Evolutionary conservation across 805 yeast genomes (phyloP).

Genomic region (Candida awuae): DNA sequence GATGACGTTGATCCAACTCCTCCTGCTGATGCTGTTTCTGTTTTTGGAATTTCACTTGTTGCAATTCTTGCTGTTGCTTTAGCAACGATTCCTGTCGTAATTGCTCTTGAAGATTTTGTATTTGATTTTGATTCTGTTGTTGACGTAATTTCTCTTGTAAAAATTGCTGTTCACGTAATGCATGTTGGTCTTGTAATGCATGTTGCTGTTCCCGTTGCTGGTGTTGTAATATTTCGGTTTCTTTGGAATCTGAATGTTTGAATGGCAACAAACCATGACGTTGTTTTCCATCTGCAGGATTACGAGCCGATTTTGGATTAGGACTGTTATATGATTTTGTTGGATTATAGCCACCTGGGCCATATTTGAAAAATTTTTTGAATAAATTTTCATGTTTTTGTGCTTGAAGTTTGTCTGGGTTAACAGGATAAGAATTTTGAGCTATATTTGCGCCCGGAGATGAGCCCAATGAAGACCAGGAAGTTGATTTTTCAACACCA

Average conservation of each 20-base stretch:
- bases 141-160: constrained; percentile 4
- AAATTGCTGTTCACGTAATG: constrained; percentile 5
- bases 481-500: neutral
- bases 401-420: neutral
- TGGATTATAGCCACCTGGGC: constrained; percentile 10
- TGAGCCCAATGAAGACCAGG: constrained; percentile 1
- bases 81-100: constrained; percentile 7
- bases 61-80: constrained; percentile 8
- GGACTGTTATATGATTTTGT: neutral
- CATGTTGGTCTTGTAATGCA: constrained; percentile 2
- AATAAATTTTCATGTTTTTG: constrained; percentile 9
- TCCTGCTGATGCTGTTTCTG: constrained; percentile 2
- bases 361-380: constrained; percentile 10
- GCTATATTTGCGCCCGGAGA: neutral
- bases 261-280: constrained; percentile 11
- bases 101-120: constrained; percentile 6
- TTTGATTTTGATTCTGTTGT: constrained; percentile 9
- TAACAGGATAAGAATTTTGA: neutral
- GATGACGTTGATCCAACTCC: neutral
- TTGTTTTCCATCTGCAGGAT: constrained; percentile 6
- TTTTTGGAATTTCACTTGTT: neutral
- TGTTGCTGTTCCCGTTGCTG: constrained; percentile 1
- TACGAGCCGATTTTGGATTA: constrained; percentile 4
- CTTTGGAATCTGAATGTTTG: constrained; percentile 1
- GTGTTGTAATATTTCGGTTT: neutral